Base-by-base conservation (phyloP, 139 green algal genomes). In the Picochlorum sp. region DNA sequence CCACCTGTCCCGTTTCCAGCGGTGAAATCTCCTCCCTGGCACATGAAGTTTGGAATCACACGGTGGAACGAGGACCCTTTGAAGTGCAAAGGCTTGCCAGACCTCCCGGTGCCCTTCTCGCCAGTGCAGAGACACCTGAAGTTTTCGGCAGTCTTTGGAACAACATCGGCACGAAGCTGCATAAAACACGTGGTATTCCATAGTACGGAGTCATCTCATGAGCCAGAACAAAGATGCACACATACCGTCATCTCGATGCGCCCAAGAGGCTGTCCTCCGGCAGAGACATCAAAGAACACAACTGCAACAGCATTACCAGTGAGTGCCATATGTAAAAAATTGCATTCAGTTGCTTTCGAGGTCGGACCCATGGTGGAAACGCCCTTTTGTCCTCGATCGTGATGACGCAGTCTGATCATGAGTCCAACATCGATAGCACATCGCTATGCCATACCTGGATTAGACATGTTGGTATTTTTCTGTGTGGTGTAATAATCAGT, bases 91-190 rank as follows among this genome's bases (percentile, higher is more conserved):
- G 75, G 79, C 77, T 96, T 96, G 23, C 90, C 92, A 14, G 66
- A 80, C 24, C 70, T 77, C 2, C 87, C 84, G 2, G 79, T 54
- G 45, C 88, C 88, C 41, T 83, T 86, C 74, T 95, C 62, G 13
- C 58, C 65, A 3, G 70, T 77, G 76, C 84, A 91, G 57, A 96
- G 74, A 67, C 82, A 71, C 23, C 81, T 65, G 73, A 95, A 96
- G 73, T 95, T 95, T 71, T 95, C 87, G 5, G 89, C 88, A 3
- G 92, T 97, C 80, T 91, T 90, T 34, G 92, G 92, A 6, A 79
- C 79, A 20, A 91, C 79, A n/a, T 92, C 84, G 1, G 73, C 76
- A 50, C 86, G 84, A 45, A 89, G 77, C 77, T 90, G 77, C 69
- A 54, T 21, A 54, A 54, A 54, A 9, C 47, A 9, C 34, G 9